These are phyloP conservation scores for Fonsecaea pugnacius DNA, from an alignment of 2,329 filamentous ascomycete species.

Conservation along the genomic window DNA sequence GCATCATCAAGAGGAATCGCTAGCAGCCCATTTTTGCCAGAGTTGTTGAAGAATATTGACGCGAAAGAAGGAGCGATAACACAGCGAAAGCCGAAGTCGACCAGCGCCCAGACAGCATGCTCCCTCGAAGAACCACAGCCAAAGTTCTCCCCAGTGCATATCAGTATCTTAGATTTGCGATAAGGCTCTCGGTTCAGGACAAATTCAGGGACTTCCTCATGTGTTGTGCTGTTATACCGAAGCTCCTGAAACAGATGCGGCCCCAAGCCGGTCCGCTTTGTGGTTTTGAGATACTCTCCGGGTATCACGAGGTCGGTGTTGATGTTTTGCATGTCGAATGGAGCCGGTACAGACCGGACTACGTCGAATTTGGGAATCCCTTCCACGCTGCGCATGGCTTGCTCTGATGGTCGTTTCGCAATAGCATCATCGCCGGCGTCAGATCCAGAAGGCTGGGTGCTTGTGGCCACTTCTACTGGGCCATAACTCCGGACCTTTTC, in stretches of 20 bases:
- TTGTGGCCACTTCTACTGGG: constrained; percentile 66
- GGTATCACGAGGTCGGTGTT: constrained; percentile 98
- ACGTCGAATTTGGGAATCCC: constrained; percentile 83
- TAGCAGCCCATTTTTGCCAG: constrained; percentile 99
- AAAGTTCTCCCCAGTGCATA: constrained; percentile 90
- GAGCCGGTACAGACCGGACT: constrained; percentile 83
- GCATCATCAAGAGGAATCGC: constrained; percentile 74
- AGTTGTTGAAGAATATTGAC: constrained; percentile 99
- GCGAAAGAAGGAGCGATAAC: constrained; percentile 86
- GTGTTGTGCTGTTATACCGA: constrained; percentile 71
- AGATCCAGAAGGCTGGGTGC: constrained; percentile 63
- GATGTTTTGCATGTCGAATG: constrained; percentile 83
- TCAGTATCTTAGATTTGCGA: constrained; percentile 80
- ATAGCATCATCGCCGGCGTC: constrained; percentile 67
- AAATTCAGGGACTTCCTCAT: constrained; percentile 76
- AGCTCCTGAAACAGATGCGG: constrained; percentile 82
- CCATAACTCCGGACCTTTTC: constrained; percentile 62
- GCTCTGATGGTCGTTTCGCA: constrained; percentile 51
- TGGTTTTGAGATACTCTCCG: constrained; percentile 98
- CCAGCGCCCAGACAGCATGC: constrained; percentile 93
- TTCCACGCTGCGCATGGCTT: constrained; percentile 55
- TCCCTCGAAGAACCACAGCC: constrained; percentile 90
- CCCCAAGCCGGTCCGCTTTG: constrained; percentile 93
- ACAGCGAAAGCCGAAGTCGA: constrained; percentile 94
- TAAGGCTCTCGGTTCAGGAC: constrained; percentile 92